Evolutionary conservation across 805 yeast genomes (phyloP).

Genomic region (Monosporozyma siamensis): DNA sequence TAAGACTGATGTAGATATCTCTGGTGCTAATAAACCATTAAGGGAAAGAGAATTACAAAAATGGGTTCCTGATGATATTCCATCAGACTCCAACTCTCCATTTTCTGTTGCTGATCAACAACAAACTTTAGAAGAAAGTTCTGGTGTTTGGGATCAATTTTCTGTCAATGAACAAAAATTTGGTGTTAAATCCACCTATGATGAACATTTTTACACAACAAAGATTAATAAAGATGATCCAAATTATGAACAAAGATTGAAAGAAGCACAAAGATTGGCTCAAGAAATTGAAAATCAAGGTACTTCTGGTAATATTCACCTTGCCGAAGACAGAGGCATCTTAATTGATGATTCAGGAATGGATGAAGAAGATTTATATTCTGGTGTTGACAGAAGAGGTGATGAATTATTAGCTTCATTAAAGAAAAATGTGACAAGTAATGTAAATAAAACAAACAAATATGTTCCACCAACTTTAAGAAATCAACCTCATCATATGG

Average conservation of each 20-base stretch:
- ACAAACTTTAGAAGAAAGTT: slow-evolving; percentile 32
- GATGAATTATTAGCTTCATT: slow-evolving; percentile 29
- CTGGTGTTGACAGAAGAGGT: slow-evolving; percentile 59
- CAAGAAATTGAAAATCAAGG: slow-evolving; percentile 68
- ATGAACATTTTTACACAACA: slow-evolving; percentile 84
- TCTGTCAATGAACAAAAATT: slow-evolving; percentile 82
- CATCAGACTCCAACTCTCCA: slow-evolving; percentile 10
- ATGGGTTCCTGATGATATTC: slow-evolving; percentile 67
- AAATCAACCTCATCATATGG: slow-evolving; percentile 27
- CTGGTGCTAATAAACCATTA: slow-evolving; percentile 35
- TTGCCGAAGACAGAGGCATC: slow-evolving; percentile 87
- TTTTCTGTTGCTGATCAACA: slow-evolving; percentile 3
- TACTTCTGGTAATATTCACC: slow-evolving; percentile 58
- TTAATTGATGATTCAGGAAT: slow-evolving; percentile 70
- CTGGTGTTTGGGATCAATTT: slow-evolving; percentile 79
- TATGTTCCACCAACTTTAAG: slow-evolving; percentile 29
- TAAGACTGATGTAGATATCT: slow-evolving; percentile 80
- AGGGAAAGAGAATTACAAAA: slow-evolving; percentile 67
- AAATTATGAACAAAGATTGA: slow-evolving; percentile 54
- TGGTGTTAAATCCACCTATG: slow-evolving; percentile 73
- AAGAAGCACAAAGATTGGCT: slow-evolving; percentile 71
- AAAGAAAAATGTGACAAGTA: slow-evolving; percentile 12
- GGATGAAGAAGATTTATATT: slow-evolving; percentile 94
- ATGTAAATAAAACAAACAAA: slow-evolving; percentile 25
- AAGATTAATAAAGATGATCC: slow-evolving; percentile 61